Evolutionary conservation across 352 stramenopile species (phyloP).

Genomic region (Globisporangium lucens): DNA sequence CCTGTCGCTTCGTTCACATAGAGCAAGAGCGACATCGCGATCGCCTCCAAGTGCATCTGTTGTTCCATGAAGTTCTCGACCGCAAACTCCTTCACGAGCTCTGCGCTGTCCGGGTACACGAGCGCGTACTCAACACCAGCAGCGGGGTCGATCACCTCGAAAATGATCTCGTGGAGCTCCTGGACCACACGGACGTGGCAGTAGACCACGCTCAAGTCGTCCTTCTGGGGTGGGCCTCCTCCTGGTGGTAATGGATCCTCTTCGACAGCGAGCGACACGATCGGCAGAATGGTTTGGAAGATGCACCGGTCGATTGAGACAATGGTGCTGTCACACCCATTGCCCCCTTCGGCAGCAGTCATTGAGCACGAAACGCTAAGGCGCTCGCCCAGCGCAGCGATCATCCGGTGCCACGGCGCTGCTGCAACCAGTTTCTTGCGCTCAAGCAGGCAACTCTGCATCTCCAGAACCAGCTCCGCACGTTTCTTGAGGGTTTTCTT

Average conservation of each 20-base stretch:
- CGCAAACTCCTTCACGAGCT: conserved; percentile 53
- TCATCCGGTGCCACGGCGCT: conserved; percentile 31
- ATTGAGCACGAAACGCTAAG: conserved; percentile 10
- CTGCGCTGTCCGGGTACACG: conserved; percentile 43
- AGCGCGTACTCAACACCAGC: conserved; percentile 26
- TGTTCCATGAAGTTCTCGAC: conserved; percentile 53
- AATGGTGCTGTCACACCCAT: no score
- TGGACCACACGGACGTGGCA: conserved; percentile 40
- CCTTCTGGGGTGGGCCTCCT: conserved; percentile 6
- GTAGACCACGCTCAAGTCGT: conserved; percentile 19
- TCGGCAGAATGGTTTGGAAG: conserved; percentile 29
- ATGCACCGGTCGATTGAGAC: conserved; percentile 43
- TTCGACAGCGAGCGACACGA: conserved; percentile 34
- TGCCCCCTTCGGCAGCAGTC: not conserved
- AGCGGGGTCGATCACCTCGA: conserved; percentile 39
- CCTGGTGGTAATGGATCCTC: conserved; percentile 12
- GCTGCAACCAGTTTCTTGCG: conserved; percentile 19
- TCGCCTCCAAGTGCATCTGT: conserved; percentile 59
- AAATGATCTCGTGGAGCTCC: conserved; percentile 22
- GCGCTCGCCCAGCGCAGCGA: conserved; percentile 37
- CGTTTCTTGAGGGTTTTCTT: conserved; percentile 34
- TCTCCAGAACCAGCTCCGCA: conserved; percentile 17
- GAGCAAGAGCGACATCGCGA: conserved; percentile 48
- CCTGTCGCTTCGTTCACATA: conserved; percentile 24
- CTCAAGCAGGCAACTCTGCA: conserved; percentile 22